Evolutionary conservation across 129 eudicot genomes (phyloP), one percentile per base, ranked within the genome.

Genomic region (Flaveria ramosissima): DNA sequence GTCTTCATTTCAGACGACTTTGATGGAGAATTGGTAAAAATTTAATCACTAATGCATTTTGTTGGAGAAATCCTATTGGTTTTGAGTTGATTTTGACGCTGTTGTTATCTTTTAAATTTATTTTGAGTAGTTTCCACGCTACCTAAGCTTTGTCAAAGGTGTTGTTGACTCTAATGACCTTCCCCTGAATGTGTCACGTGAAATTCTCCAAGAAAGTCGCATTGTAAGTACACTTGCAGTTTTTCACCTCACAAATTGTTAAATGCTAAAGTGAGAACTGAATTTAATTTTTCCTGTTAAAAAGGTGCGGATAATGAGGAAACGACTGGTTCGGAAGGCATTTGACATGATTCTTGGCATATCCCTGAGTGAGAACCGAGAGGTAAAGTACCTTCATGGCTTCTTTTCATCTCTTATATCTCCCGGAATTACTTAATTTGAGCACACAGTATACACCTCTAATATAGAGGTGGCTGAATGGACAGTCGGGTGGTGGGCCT

Each of bases 141-240:
- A 93, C 77, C 75, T 93, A 55, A 88, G 98, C 84, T 93, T 93
- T 55, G 84, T 93, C 17, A 93, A 93, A 85, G 98, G 98, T 82
- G 96, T 93, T 74, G 98, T 93, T 9, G 98, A 90, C 78, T 93
- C 98, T 7, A 93, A 86, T 78, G 98, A 93, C 75, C 98, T 93
- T 74, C 98, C 98, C 32, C 82, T 93, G 68, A 93, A 93, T 77
- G 98, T 93, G 13, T 93, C 98, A 15, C 97, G 98, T 41, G 98
- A 93, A 82, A 90, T 93, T 70, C 95, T 93, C 61, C 98, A 93
- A 83, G 98, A 90, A 87, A 93, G 98, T 47, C 95, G 98, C 21
- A 77, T 93, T 57, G 98, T 93, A 88, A 93, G 98, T 87, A 67
- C 39, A 77, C 61, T 11, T 19, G 27, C 62, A 56, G 27, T 56